A percentile compares a stretch with the other conserved stretches of the same genome.
Evolutionary conservation across 352 stramenopile species (phyloP).

Genomic region (Globisporangium irregulare): DNA sequence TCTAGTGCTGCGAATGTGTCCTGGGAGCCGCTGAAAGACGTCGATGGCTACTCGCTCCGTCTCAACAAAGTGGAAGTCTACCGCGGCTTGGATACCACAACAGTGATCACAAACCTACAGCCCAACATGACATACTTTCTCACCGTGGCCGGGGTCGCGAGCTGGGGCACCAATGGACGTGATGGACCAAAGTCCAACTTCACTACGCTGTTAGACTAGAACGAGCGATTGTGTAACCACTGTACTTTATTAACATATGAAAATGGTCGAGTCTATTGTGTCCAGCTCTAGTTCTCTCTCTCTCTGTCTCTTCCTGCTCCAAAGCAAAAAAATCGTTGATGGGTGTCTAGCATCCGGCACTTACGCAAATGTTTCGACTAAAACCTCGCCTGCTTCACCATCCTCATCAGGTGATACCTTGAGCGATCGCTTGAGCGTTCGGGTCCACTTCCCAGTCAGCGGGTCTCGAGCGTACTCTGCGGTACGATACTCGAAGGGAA

Average conservation of each 20-base stretch:
- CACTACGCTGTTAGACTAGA: constrained; percentile 36
- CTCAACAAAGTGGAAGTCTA: constrained; percentile 79
- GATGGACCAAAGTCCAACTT: constrained; percentile 64
- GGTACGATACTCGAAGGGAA: constrained; percentile 60
- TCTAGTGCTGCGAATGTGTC: constrained; percentile 30
- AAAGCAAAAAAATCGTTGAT: not conserved
- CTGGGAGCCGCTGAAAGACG: constrained; percentile 45
- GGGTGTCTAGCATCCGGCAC: not conserved
- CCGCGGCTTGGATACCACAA: constrained; percentile 41
- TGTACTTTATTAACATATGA: not conserved
- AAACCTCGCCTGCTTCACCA: not conserved
- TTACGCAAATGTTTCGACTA: constrained; percentile 13
- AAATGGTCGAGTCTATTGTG: constrained; percentile 4
- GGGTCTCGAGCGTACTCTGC: constrained; percentile 54
- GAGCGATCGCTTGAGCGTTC: constrained; percentile 26
- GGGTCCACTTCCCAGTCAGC: constrained; percentile 36
- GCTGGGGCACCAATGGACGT: constrained; percentile 57
- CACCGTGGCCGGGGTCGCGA: constrained; percentile 58
- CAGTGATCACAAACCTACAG: constrained; percentile 37
- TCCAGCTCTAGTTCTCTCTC: not conserved
- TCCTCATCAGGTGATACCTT: constrained; percentile 10
- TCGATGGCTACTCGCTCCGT: constrained; percentile 68
- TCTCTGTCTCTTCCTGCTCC: not conserved
- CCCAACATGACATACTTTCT: constrained; percentile 76
- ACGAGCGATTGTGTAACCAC: not conserved